Base-by-base conservation (phyloP, 2,329 filamentous ascomycete species). In the Fusarium sp. region DNA sequence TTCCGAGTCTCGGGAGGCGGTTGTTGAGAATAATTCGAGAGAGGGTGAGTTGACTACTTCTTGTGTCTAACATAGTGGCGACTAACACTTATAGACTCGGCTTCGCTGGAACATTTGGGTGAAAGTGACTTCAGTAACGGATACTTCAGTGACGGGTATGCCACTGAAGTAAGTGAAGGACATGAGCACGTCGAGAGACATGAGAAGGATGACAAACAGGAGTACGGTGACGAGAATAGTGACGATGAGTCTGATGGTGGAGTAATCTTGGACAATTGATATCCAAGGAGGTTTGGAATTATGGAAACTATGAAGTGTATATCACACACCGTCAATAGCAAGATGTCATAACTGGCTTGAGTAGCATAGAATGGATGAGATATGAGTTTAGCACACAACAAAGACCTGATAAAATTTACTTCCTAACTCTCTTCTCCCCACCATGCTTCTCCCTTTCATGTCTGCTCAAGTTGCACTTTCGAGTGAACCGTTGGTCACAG, bases 221-320 rank as follows among this genome's bases (percentile, higher is more conserved):
- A 14, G 7, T 16, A 64, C 4, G 58, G 54, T 13, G 67, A 48
- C 7, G n/a, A 12, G 9, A 19, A 56, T 4, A 65, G 58, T 12
- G 67, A 48, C 6, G 34, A 28, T 8, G 58, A 69, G 11, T 71
- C 67, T 12, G 55, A 71, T 12, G 67, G 67, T 19, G 67, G 67
- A 16, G 67, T 9, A 11, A n/a, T 11, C 10, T 19, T 70, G 28
- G n/a, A 41, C 12, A 34, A 7, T 49, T 44, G 21, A 42, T 28
- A 42, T n/a, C 10, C 34, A 37, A n/a, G 18, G 3, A n/a, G 18
- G 23, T 11, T 26, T 14, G 13, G 34, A 16, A 18, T 31, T 30
- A 31, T 4, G 25, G 34, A 25, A 37, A 21, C 31, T 18, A 16
- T 23, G 14, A 25, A 43, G 21, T 21, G 21, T 23, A 43, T 16